A percentile compares a stretch with the other conserved stretches of the same genome.
Conservation (phyloP, 2,329 filamentous ascomycete species). For the Phoma sp. region DNA sequence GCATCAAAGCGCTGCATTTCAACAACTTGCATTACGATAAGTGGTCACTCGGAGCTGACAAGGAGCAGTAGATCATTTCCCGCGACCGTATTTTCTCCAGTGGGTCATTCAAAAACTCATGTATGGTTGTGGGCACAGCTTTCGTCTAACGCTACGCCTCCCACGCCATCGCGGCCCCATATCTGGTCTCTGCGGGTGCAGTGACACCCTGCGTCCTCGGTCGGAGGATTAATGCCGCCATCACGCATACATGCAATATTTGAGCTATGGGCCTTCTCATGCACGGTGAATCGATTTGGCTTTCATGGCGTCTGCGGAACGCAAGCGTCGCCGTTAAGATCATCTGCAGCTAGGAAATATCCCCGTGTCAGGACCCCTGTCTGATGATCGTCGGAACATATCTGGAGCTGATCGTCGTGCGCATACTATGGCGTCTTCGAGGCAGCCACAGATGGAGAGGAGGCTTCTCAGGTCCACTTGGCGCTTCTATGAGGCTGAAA, state of each 20-base stretch:
- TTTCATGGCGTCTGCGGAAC: not conserved
- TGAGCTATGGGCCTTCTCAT: not conserved
- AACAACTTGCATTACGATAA: no score
- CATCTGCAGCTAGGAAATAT: not conserved
- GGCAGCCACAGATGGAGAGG: not conserved
- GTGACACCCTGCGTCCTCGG: not conserved
- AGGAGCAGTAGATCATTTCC: no score
- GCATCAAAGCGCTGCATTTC: no score
- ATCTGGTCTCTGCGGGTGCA: not conserved
- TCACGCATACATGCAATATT: not conserved
- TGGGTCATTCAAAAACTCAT: not conserved
- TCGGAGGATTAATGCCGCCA: not conserved
- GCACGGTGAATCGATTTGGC: not conserved
- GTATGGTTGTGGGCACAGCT: not conserved
- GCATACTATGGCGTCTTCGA: not conserved
- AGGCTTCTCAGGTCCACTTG: not conserved
- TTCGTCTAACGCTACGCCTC: no score
- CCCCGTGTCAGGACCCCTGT: not conserved
- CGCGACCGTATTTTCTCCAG: no score
- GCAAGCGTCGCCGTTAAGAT: not conserved
- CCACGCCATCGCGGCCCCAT: not conserved
- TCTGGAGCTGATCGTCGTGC: not conserved
- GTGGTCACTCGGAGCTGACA: no score
- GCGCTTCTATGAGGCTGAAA: not conserved
- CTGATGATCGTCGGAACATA: not conserved